Evolutionary conservation across 805 yeast genomes (phyloP).

Genomic region (Spathaspora passalidarum): DNA sequence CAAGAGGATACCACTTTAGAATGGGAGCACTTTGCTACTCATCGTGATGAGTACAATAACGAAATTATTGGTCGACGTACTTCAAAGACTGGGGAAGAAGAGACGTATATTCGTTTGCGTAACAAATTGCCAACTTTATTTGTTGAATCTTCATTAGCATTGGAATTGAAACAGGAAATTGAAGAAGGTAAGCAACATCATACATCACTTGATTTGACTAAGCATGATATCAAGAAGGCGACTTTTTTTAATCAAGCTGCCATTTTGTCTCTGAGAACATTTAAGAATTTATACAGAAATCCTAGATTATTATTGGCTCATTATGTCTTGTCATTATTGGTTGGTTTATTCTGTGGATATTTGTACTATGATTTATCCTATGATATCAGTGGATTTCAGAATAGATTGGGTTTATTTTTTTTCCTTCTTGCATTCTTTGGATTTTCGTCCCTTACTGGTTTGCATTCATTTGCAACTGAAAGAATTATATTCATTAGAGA

Average conservation of each 20-base stretch:
- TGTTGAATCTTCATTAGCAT: conserved; percentile 38
- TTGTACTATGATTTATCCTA: conserved; percentile 79
- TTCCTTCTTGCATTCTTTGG: conserved; percentile 90
- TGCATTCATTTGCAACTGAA: conserved; percentile 85
- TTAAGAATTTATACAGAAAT: conserved; percentile 88
- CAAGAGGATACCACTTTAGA: conserved; percentile 65
- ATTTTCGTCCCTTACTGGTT: conserved; percentile 86
- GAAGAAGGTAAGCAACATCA: conserved; percentile 21
- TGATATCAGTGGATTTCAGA: conserved; percentile 95
- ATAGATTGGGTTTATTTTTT: conserved; percentile 89
- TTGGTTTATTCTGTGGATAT: conserved; percentile 83
- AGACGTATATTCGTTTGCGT: conserved; percentile 18
- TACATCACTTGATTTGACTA: conserved; percentile 21
- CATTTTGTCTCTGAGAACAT: conserved; percentile 82
- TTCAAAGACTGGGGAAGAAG: conserved; percentile 19
- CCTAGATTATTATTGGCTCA: conserved; percentile 87
- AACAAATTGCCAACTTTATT: conserved; percentile 33
- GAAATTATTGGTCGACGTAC: conserved; percentile 14
- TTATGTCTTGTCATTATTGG: conserved; percentile 68
- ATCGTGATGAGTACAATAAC: conserved; percentile 62
- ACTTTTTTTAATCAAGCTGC: conserved; percentile 59
- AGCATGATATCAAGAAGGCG: conserved; percentile 47
- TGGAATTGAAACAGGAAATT: conserved; percentile 41
- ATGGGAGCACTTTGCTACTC: conserved; percentile 85
- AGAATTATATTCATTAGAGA: conserved; percentile 88